phyloP scores from a whole-genome alignment of 1,139 yeast genomes.

The Kodamaea ohmeri region DNA sequence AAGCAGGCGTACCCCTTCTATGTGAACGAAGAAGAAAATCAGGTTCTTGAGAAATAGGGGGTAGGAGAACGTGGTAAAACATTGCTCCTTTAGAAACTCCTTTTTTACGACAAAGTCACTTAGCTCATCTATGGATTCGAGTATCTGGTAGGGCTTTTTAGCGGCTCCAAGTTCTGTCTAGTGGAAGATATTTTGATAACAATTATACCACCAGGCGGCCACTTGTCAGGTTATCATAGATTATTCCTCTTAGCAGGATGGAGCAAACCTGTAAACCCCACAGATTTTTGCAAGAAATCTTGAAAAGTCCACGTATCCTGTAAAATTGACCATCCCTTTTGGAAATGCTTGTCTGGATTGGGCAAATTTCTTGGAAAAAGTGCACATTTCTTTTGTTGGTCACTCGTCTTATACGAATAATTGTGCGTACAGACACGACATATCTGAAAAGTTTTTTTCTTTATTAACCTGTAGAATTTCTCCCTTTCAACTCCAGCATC shows the following conservation, averaged over 20 bases:
- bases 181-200: too few relatives aligned
- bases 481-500: slow-evolving; percentile 7
- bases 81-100: too few relatives aligned
- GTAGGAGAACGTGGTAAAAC: not conserved
- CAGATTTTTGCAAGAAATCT: not conserved
- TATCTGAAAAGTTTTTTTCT: slow-evolving; percentile 5
- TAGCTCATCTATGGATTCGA: too few relatives aligned
- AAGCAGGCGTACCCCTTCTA: slow-evolving; percentile 3
- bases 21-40: not conserved
- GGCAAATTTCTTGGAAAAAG: not conserved
- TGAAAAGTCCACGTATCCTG: not conserved
- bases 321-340: not conserved
- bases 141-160: too few relatives aligned
- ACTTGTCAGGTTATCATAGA: not conserved
- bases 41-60: slow-evolving; percentile 1
- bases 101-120: too few relatives aligned
- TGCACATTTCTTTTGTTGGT: slow-evolving; percentile 4
- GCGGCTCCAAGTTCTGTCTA: too few relatives aligned
- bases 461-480: slow-evolving; percentile 6
- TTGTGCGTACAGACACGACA: slow-evolving; percentile 3
- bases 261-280: slow-evolving; percentile 2
- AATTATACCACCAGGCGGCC: too few relatives aligned
- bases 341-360: not conserved
- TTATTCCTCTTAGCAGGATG: slow-evolving; percentile 2
- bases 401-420: slow-evolving; percentile 6